A percentile compares a stretch with the other conserved stretches of the same genome.
These are phyloP conservation scores for Hygrocybe punicea DNA, from an alignment of 768 basidiomycete species.

Conservation along the genomic window DNA sequence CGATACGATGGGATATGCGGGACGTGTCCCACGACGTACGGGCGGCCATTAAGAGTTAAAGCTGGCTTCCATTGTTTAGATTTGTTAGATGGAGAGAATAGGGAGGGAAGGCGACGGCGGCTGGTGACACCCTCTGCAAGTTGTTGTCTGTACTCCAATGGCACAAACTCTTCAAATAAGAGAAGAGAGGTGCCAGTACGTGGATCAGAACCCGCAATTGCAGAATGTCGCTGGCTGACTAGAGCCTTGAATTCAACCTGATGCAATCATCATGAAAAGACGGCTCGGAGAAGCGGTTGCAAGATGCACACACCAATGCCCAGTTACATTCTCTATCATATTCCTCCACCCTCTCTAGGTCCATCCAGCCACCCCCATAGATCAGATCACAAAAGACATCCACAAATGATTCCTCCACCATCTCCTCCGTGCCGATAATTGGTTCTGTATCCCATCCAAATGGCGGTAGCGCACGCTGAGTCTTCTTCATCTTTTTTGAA, in stretches of 20 bases:
- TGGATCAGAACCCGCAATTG: constrained; percentile 51
- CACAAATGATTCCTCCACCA: constrained; percentile 87
- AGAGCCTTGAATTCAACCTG: constrained; percentile 88
- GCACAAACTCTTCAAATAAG: constrained; percentile 93
- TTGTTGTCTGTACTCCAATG: constrained; percentile 78
- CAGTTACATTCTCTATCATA: constrained; percentile 86
- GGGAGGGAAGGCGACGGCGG: constrained; percentile 63
- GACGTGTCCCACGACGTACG: constrained; percentile 63
- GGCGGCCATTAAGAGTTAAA: constrained; percentile 75
- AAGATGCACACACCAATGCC: constrained; percentile 65
- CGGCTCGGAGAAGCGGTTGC: not conserved
- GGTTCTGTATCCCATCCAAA: constrained; percentile 95
- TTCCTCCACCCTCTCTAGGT: constrained; percentile 67
- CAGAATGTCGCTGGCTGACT: constrained; percentile 41
- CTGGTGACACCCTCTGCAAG: constrained; percentile 53
- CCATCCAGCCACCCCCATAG: constrained; percentile 83
- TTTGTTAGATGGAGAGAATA: constrained; percentile 55
- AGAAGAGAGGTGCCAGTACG: constrained; percentile 70
- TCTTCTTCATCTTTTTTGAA: constrained; percentile 76
- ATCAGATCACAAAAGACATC: constrained; percentile 82
- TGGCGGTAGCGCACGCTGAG: constrained; percentile 72
- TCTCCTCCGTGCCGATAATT: constrained; percentile 69
- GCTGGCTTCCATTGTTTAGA: constrained; percentile 75
- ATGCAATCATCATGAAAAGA: not conserved
- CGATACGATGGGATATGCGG: constrained; percentile 50